phyloP scores from a whole-genome alignment of 2,329 filamentous ascomycete species.

The Harringtonia lauricola region DNA sequence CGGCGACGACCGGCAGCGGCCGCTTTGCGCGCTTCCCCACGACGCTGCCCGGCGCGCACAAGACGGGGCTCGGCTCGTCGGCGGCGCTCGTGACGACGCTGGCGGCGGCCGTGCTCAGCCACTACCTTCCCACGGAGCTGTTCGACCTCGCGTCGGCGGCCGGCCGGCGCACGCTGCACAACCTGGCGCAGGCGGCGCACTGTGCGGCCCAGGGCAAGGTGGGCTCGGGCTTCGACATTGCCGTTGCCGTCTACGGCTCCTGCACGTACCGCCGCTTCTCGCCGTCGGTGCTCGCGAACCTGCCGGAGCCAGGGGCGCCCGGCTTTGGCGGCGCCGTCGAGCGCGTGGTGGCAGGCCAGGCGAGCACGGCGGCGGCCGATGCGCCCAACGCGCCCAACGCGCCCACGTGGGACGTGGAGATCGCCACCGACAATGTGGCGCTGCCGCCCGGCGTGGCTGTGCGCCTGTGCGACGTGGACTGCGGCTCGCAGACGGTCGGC shows the following conservation, averaged over 20 bases:
- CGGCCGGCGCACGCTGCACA: conserved; percentile 62
- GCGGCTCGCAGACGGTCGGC: conserved; percentile 81
- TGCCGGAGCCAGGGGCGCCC: conserved; percentile 55
- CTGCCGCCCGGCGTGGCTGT: conserved; percentile 66
- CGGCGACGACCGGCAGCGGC: conserved; percentile 17
- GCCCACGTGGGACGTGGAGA: conserved; percentile 66
- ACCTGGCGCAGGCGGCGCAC: conserved; percentile 86
- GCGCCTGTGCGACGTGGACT: conserved; percentile 93
- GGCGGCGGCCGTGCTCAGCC: conserved; percentile 62
- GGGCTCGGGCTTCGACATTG: conserved; percentile 91
- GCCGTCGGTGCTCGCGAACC: conserved; percentile 54
- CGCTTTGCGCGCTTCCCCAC: conserved; percentile 73
- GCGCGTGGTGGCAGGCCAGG: conserved; percentile 46
- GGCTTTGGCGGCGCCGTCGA: conserved; percentile 58
- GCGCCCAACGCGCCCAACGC: conserved; percentile 26
- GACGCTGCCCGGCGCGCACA: conserved; percentile 68
- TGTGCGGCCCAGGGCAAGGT: conserved; percentile 96
- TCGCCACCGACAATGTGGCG: conserved; percentile 56
- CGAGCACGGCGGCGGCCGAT: conserved; percentile 22
- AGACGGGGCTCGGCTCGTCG: conserved; percentile 91
- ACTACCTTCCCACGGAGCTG: conserved; percentile 51
- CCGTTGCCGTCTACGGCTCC: conserved; percentile 82
- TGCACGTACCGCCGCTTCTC: conserved; percentile 91
- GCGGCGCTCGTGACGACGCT: conserved; percentile 88
- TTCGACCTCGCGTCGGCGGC: conserved; percentile 46